These are phyloP conservation scores for Prunella vulgaris DNA, from an alignment of 257 asterid genomes.

Conservation along the genomic window DNA sequence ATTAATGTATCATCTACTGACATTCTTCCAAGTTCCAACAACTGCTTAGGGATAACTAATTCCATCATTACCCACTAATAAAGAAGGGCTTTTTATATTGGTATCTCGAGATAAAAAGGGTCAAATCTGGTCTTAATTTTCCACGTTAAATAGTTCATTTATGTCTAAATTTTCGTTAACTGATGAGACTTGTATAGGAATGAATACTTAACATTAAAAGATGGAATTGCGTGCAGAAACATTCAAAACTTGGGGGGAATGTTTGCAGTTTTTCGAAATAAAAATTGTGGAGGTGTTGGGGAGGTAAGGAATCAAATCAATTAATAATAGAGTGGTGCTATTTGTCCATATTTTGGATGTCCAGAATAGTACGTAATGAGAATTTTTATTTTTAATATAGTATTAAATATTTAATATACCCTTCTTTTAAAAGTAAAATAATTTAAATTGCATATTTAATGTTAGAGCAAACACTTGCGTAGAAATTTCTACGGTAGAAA, in stretches of 20 bases:
- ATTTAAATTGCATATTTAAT: no score
- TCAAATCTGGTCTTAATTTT: slow-evolving; percentile 23
- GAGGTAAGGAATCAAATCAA: background rate
- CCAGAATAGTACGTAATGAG: no score
- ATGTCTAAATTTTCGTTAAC: background rate
- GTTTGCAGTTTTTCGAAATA: background rate
- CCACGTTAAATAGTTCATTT: slow-evolving; percentile 18
- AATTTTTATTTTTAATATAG: no score
- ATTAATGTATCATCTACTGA: no score
- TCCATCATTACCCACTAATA: slow-evolving; percentile 28
- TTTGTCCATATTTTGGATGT: no score
- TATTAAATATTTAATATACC: no score
- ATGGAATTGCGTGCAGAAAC: background rate
- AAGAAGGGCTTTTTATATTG: background rate
- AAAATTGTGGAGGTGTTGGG: background rate
- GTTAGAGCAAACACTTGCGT: no score
- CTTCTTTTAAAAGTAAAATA: no score
- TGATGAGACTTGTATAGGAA: background rate
- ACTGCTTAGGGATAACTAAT: slow-evolving; percentile 16
- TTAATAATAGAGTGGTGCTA: background rate
- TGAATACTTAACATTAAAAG: background rate
- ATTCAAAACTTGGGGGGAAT: slow-evolving; percentile 9
- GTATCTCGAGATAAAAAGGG: slow-evolving; percentile 21
- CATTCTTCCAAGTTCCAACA: slow-evolving; percentile 25
- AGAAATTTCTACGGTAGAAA: no score